These are phyloP conservation scores for Didymella glomerata DNA, from an alignment of 2,329 filamentous ascomycete genomes.

Conservation along the genomic window DNA sequence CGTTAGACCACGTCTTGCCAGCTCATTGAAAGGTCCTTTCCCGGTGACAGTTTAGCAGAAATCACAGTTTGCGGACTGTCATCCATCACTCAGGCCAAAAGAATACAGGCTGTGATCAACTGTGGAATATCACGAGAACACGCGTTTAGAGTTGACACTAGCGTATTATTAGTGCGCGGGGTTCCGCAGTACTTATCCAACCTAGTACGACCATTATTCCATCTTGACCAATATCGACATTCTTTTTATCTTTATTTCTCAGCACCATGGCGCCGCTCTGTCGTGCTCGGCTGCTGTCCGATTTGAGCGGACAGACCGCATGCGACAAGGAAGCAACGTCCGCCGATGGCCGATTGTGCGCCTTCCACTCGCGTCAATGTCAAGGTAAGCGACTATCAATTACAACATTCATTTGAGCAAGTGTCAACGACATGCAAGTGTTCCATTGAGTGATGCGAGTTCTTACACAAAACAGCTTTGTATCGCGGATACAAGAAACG, in stretches of 20 bases:
- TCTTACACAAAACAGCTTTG: conserved; percentile 36
- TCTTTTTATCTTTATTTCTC: not conserved
- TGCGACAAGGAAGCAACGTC: conserved; percentile 37
- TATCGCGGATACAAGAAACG: conserved; percentile 61
- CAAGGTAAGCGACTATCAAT: conserved; percentile 24
- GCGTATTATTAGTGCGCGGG: conserved; percentile 11
- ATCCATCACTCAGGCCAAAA: too few species aligned
- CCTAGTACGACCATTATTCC: not conserved
- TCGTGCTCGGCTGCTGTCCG: conserved; percentile 34
- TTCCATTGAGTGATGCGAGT: not conserved
- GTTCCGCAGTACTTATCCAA: not conserved
- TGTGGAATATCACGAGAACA: conserved; percentile 15
- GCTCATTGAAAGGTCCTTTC: too few species aligned
- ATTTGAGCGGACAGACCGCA: conserved; percentile 32
- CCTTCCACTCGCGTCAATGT: conserved; percentile 38
- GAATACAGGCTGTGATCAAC: too few species aligned
- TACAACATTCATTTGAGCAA: not conserved
- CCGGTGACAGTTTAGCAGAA: too few species aligned
- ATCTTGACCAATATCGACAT: not conserved
- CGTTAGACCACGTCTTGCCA: too few species aligned
- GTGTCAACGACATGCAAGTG: not conserved
- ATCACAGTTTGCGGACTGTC: too few species aligned
- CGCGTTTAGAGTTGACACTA: conserved; percentile 17
- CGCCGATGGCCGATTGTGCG: conserved; percentile 35
- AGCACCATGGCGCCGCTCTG: conserved; percentile 26